Evolutionary conservation across 192 early-diverging fungal genomes (phyloP), one percentile per base, ranked within the genome.

Genomic region (Geranomyces michiganensis): DNA sequence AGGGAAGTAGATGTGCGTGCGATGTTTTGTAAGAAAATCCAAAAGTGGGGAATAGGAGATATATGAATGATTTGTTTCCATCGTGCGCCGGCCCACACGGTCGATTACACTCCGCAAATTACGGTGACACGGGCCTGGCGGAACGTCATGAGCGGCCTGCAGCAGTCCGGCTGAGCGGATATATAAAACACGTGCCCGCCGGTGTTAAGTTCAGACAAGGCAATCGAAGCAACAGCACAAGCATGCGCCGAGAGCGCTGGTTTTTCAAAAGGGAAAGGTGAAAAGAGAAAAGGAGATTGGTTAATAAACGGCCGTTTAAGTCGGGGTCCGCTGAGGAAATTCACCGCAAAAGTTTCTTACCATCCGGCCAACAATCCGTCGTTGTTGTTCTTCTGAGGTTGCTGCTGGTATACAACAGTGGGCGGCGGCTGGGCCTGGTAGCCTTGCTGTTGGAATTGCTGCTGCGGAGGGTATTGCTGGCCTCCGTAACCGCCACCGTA

Each of bases 171-270:
- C n/a, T n/a, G n/a, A n/a, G n/a, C n/a, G n/a, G n/a, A n/a, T n/a
- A n/a, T n/a, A n/a, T n/a, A n/a, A n/a, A n/a, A n/a, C n/a, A n/a
- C n/a, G n/a, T n/a, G n/a, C n/a, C n/a, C n/a, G n/a, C n/a, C n/a
- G n/a, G n/a, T n/a, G n/a, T n/a, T n/a, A n/a, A 41, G 17, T 53
- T 26, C 17, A 53, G 51, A 26, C 24, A 4, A 53, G 51, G 24
- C 51, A 53, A 15, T 53, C 51, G 51, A 53, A 53, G 51, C 51
- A 53, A 17, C 51, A 53, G 51, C 51, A 53, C 51, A 53, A 26
- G 15, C 51, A 53, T n/a, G 51, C 51, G 17, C 51, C 51, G 15
- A 53, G 51, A 6, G 51, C 51, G 17, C 51, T 53, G 24, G 4
- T 8, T 8, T 26, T 24, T 3, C 3, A 53, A 17, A 53, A 53